Conservation (phyloP, 1,139 yeast species). For the Hyphopichia burtonii region DNA sequence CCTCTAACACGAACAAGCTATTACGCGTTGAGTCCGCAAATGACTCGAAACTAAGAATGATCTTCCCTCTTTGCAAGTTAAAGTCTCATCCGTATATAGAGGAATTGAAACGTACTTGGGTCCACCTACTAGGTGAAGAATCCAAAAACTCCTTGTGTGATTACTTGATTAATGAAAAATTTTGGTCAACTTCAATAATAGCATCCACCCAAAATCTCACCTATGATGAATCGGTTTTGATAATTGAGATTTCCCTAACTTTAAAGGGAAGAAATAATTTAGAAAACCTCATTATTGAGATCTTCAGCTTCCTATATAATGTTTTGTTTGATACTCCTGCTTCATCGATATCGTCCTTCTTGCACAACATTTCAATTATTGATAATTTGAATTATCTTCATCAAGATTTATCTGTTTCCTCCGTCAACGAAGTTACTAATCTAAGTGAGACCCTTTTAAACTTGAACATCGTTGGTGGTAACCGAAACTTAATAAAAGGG, state of each 20-base stretch:
- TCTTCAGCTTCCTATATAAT: conserved; percentile 25
- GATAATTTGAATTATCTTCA: conserved; percentile 45
- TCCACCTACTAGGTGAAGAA: conserved; percentile 64
- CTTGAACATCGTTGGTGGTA: conserved; percentile 22
- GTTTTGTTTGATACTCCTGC: conserved; percentile 6
- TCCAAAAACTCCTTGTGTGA: conserved; percentile 41
- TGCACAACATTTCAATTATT: conserved; percentile 46
- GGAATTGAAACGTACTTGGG: conserved; percentile 45
- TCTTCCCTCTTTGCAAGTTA: not conserved
- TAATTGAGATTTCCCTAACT: conserved; percentile 49
- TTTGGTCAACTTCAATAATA: conserved; percentile 30
- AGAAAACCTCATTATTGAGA: conserved; percentile 20
- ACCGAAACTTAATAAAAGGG: conserved; percentile 41
- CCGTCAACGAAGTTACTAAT: conserved; percentile 47
- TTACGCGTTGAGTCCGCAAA: not conserved
- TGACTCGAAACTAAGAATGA: not conserved
- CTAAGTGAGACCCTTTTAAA: conserved; percentile 36
- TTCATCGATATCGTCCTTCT: conserved; percentile 14
- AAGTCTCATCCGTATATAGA: not conserved
- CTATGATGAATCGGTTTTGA: conserved; percentile 27
- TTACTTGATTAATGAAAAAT: conserved; percentile 18
- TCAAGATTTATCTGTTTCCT: conserved; percentile 26
- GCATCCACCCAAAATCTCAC: conserved; percentile 43
- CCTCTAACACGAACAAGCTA: not conserved
- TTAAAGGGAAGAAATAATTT: conserved; percentile 35